These are phyloP conservation scores for Hydnomerulius pinastri DNA, from an alignment of 768 basidiomycete genomes.

Conservation along the genomic window DNA sequence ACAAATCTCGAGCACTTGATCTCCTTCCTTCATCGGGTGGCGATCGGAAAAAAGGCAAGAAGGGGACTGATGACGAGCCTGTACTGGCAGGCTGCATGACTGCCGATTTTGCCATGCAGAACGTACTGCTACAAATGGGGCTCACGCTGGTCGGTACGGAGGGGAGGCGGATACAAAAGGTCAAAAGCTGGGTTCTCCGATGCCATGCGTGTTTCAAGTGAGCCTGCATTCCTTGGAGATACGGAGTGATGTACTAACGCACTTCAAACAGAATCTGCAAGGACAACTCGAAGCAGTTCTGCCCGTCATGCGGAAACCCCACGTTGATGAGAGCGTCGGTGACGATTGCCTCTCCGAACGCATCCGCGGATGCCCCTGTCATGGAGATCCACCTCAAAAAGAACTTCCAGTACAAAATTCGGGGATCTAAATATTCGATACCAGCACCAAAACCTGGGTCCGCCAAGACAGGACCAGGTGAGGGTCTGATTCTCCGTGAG, in stretches of 20 bases:
- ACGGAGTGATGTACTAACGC: neutral
- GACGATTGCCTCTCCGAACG: conserved; percentile 70
- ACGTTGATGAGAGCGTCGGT: conserved; percentile 90
- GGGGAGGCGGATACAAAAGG: conserved; percentile 85
- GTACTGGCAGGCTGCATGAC: conserved; percentile 91
- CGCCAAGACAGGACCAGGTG: conserved; percentile 79
- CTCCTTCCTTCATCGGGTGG: conserved; percentile 63
- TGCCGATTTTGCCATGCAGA: conserved; percentile 99
- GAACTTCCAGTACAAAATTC: conserved; percentile 91
- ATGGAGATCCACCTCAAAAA: conserved; percentile 92
- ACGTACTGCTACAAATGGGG: conserved; percentile 93
- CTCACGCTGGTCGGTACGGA: conserved; percentile 86
- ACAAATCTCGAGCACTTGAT: conserved; percentile 87
- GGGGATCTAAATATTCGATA: conserved; percentile 92
- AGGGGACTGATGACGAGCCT: conserved; percentile 37
- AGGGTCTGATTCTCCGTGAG: conserved; percentile 87
- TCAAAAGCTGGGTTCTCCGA: conserved; percentile 94
- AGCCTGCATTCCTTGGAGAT: conserved; percentile 33
- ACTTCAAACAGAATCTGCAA: conserved; percentile 77
- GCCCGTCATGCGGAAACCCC: conserved; percentile 94
- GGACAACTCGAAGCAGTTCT: conserved; percentile 93
- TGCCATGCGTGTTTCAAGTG: conserved; percentile 99
- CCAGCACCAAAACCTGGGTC: conserved; percentile 88
- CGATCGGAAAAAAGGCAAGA: conserved; percentile 32
- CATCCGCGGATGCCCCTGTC: conserved; percentile 58